These are phyloP conservation scores for Kluyveromyces sp. DNA, from an alignment of 1,139 yeast species.

Conservation along the genomic window DNA sequence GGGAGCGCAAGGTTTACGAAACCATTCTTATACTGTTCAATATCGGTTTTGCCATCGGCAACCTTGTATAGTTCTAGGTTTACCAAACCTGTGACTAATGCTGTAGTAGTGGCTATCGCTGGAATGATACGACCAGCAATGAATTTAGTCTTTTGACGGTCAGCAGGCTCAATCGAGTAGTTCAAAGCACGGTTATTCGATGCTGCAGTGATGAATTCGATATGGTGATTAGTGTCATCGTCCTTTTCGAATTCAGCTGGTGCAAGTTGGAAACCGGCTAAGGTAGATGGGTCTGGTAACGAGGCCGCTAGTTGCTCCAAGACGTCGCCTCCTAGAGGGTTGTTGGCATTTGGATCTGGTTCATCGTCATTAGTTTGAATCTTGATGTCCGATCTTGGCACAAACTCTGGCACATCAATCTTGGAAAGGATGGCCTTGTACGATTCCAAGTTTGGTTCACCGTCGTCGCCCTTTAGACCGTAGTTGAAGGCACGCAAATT, in stretches of 20 bases:
- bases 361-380: conserved; percentile 88
- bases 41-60: conserved; percentile 58
- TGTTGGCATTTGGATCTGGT: conserved; percentile 68
- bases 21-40: conserved; percentile 91
- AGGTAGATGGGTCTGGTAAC: conserved; percentile 80
- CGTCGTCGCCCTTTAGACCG: conserved; percentile 65
- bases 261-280: conserved; percentile 78
- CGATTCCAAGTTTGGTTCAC: conserved; percentile 36
- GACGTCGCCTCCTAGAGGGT: conserved; percentile 50
- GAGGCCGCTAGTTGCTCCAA: conserved; percentile 55
- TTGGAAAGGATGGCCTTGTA: conserved; percentile 44
- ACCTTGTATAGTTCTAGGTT: conserved; percentile 89
- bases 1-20: conserved; percentile 92
- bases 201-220: conserved; percentile 94
- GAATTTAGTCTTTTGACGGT: conserved; percentile 66
- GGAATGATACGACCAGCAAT: conserved; percentile 95
- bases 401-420: conserved; percentile 55
- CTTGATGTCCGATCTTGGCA: conserved; percentile 66
- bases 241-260: conserved; percentile 97
- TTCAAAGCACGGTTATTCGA: conserved; percentile 93
- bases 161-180: conserved; percentile 77
- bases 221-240: conserved; percentile 93
- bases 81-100: conserved; percentile 89
- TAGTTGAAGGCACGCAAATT: conserved; percentile 84
- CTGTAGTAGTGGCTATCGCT: conserved; percentile 98